Evolutionary conservation across 2,329 filamentous ascomycete genomes (phyloP), one percentile per base, ranked within the genome.

Genomic region (Apiospora koreana): DNA sequence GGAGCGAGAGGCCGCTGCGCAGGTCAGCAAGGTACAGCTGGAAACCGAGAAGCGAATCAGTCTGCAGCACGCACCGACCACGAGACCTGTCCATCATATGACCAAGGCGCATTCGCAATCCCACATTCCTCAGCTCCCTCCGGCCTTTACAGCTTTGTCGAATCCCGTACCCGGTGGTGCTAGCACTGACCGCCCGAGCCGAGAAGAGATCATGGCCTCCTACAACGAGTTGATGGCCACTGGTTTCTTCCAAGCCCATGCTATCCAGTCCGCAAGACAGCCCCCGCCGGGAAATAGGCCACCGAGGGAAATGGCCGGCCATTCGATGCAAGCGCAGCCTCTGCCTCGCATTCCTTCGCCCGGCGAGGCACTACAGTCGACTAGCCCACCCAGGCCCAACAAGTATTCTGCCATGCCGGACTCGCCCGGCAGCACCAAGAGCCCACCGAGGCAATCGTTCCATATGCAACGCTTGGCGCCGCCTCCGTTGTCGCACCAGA

Each of bases 171-270:
- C 50, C 25, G 67, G 67, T 31, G 64, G 46, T 31, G 68, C 14
- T 25, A 31, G 31, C 71, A 71, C 76, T 75, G 73, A 75, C 69
- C 79, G 79, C 50, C 81, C 79, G 38, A 77, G 80, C 6, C 77
- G 81, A 3, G 88, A 90, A 68, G 86, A 89, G 70, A 83, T 89
- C 68, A 74, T 88, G 75, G 83, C 85, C 71, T 89, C 82, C 75
- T 90, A 90, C 77, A 85, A 88, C 73, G 80, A 86, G 73, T 83
- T 90, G 70, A 82, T 89, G 74, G 84, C 86, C 2, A 84, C 84
- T 7, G 88, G 88, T 71, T 90, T 90, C 83, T 90, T 90, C 77
- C 82, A 85, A 65, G 81, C 85, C 31, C 87, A 89, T 72, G 87
- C 87, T 68, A 89, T 89, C 72, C 85, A 87, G 71, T 88, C 87